Conservation (phyloP, 495 filamentous ascomycete species). For the Sporormia fimetaria region DNA sequence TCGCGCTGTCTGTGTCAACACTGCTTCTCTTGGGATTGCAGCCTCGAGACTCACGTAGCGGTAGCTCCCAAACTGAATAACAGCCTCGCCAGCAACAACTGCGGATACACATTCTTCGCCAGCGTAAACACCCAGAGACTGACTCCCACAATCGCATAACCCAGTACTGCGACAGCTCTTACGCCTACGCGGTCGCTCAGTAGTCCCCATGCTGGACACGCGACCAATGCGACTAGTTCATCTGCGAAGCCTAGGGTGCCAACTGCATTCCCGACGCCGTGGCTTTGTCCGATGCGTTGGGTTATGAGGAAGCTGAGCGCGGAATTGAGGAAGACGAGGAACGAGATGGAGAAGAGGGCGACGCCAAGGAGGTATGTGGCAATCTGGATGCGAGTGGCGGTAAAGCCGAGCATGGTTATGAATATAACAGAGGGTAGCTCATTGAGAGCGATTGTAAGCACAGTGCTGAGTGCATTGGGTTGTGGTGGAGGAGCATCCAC, state of each 20-base stretch:
- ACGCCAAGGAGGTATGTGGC: conserved; percentile 78
- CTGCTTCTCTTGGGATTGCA: neutral
- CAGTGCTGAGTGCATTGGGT: neutral
- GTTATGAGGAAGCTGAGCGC: conserved; percentile 90
- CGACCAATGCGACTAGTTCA: conserved; percentile 80
- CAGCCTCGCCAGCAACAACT: conserved; percentile 73
- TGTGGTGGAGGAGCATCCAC: neutral
- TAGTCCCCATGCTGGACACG: conserved; percentile 85
- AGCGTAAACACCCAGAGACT: conserved; percentile 73
- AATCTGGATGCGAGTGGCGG: conserved; percentile 61
- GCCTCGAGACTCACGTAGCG: conserved; percentile 48
- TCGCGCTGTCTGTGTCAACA: conserved; percentile 41
- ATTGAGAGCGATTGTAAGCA: neutral
- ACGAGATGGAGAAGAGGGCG: conserved; percentile 89
- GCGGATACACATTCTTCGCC: conserved; percentile 76
- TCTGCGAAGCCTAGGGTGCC: conserved; percentile 94
- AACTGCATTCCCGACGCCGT: conserved; percentile 75
- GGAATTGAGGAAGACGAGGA: conserved; percentile 95
- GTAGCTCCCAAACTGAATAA: conserved; percentile 85
- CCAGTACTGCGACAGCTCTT: conserved; percentile 52
- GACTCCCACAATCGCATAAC: conserved; percentile 68
- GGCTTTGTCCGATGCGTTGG: conserved; percentile 65
- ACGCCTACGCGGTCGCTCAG: conserved; percentile 85
- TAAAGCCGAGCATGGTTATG: conserved; percentile 35
- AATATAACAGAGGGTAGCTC: neutral